phyloP scores from a whole-genome alignment of 1,284 basidiomycete species.

The Rhodotorula glutinis region DNA sequence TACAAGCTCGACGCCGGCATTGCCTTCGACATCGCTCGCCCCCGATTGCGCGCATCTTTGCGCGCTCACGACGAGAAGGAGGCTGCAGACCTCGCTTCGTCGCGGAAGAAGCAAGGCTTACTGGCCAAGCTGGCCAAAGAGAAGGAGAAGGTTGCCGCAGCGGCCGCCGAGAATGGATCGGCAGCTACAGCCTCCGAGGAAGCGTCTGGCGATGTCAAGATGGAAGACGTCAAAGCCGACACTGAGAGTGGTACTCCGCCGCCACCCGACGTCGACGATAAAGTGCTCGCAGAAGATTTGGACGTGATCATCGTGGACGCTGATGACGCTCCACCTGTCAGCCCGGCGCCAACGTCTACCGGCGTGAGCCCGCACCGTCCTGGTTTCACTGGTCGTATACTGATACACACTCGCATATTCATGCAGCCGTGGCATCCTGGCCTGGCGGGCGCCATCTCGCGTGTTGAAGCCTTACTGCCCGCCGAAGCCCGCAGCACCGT shows the following conservation, averaged over 20 bases:
- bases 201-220: constrained; percentile 41
- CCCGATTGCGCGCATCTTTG: constrained; percentile 66
- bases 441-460: constrained; percentile 64
- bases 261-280: not conserved
- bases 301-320: not conserved
- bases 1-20: constrained; percentile 77
- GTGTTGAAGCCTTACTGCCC: constrained; percentile 65
- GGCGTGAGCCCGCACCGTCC: no score
- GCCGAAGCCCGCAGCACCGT: constrained; percentile 62
- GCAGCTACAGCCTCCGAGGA: constrained; percentile 55
- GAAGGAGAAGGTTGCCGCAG: constrained; percentile 13
- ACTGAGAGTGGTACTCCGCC: constrained; percentile 18
- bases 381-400: no score
- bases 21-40: constrained; percentile 86
- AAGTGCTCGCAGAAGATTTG: not conserved
- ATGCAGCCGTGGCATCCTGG: constrained; percentile 71
- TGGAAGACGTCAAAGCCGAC: constrained; percentile 16
- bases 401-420: no score
- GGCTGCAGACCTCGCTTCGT: constrained; percentile 15
- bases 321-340: not conserved
- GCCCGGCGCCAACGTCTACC: not conserved
- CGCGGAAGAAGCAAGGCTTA: constrained; percentile 23
- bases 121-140: constrained; percentile 53
- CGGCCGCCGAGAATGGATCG: not conserved
- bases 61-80: constrained; percentile 30